Percentiles rank a stretch among this genome's conserved stretches.
phyloP scores from a whole-genome alignment of 805 yeast genomes.

The Pichia heedii region DNA sequence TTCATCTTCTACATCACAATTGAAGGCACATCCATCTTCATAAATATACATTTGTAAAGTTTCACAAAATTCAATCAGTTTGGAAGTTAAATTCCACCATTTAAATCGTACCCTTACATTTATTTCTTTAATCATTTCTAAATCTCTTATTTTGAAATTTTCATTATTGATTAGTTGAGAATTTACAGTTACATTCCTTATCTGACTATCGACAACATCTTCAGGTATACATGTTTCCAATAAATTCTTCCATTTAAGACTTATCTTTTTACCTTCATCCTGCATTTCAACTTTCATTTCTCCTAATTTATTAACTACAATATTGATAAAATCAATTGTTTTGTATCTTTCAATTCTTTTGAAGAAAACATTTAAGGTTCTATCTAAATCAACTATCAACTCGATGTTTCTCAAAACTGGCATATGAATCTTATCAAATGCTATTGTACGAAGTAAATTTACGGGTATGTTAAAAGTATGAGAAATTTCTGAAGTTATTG shows the following conservation, averaged over 20 bases:
- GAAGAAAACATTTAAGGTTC: slow-evolving; percentile 43
- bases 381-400: slow-evolving; percentile 44
- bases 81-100: slow-evolving; percentile 64
- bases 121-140: slow-evolving; percentile 23
- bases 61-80: slow-evolving; percentile 51
- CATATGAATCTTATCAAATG: slow-evolving; percentile 46
- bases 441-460: slow-evolving; percentile 45
- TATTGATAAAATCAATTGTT: slow-evolving; percentile 39
- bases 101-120: slow-evolving; percentile 45
- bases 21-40: slow-evolving; percentile 48
- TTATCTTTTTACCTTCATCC: slow-evolving; percentile 47
- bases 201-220: slow-evolving; percentile 8
- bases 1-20: slow-evolving; percentile 56
- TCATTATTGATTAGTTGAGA: no score
- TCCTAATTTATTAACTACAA: slow-evolving; percentile 43
- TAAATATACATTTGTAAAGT: slow-evolving; percentile 48
- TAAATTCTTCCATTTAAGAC: slow-evolving; percentile 49
- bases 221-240: slow-evolving; percentile 16
- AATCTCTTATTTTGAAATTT: slow-evolving; percentile 5
- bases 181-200: not conserved
- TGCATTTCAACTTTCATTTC: slow-evolving; percentile 42
- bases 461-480: slow-evolving; percentile 71
- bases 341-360: slow-evolving; percentile 60
- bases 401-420: slow-evolving; percentile 53
- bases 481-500: slow-evolving; percentile 37